phyloP scores from a whole-genome alignment of 192 early-diverging fungal species.

The Diversispora eburnea region DNA sequence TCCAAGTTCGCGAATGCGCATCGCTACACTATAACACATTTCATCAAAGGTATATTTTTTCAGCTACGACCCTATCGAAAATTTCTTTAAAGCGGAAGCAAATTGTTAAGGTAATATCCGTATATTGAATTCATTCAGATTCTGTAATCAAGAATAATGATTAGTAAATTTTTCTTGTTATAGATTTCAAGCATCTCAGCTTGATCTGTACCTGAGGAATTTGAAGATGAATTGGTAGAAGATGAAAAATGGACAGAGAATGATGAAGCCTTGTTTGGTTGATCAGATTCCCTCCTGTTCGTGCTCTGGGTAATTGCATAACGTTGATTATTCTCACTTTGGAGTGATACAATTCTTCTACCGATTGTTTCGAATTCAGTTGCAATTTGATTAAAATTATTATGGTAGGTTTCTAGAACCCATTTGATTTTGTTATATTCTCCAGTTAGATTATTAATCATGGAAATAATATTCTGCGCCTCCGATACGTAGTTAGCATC shows the following conservation, averaged over 20 bases:
- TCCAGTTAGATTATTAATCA: slow-evolving; percentile 6
- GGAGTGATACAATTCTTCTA: background rate
- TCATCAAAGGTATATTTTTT: slow-evolving; percentile 14
- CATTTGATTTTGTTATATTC: too few relatives aligned
- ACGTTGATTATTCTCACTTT: background rate
- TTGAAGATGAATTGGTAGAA: background rate
- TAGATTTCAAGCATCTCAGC: background rate
- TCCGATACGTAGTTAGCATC: background rate
- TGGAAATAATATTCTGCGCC: slow-evolving; percentile 9
- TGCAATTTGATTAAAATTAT: slow-evolving; percentile 8
- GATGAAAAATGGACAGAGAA: too few relatives aligned
- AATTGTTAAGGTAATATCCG: slow-evolving; percentile 1
- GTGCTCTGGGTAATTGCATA: background rate
- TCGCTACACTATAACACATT: slow-evolving; percentile 9
- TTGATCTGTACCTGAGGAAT: too few relatives aligned
- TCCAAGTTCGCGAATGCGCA: slow-evolving; percentile 2
- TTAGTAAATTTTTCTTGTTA: slow-evolving; percentile 1
- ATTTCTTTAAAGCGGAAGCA: slow-evolving; percentile 1
- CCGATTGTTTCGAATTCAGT: background rate
- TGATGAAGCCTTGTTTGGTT: background rate
- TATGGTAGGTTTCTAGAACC: too few relatives aligned
- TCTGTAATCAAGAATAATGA: background rate
- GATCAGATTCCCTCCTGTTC: background rate
- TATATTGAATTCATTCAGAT: slow-evolving; percentile 1
- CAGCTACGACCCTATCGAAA: background rate